phyloP scores from a whole-genome alignment of 805 yeast genomes.

The Candida adriatica region DNA sequence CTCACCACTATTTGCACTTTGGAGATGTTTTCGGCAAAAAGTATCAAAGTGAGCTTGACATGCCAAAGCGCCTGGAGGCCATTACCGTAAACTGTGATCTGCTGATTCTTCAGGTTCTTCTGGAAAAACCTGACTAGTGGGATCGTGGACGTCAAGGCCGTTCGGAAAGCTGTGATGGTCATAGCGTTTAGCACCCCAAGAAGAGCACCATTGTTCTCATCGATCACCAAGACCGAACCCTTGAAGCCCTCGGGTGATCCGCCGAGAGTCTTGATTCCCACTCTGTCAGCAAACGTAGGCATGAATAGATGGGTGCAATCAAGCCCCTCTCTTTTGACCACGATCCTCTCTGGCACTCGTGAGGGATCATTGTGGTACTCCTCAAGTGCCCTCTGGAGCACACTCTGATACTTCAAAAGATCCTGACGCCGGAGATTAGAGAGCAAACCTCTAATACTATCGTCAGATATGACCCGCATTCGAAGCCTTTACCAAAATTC shows the following conservation, averaged over 20 bases:
- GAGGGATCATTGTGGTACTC: slow-evolving; percentile 37
- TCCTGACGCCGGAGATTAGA: slow-evolving; percentile 21
- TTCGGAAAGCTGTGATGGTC: slow-evolving; percentile 58
- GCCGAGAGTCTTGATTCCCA: slow-evolving; percentile 55
- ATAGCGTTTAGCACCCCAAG: slow-evolving; percentile 51
- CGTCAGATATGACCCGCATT: slow-evolving; percentile 32
- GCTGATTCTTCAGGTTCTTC: slow-evolving; percentile 16
- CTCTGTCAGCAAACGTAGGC: slow-evolving; percentile 53
- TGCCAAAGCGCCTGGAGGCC: slow-evolving; percentile 69
- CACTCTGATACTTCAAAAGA: slow-evolving; percentile 34
- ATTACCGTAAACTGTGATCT: slow-evolving; percentile 44
- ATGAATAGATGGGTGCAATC: slow-evolving; percentile 48
- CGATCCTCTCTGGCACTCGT: slow-evolving; percentile 50
- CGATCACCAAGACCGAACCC: slow-evolving; percentile 47
- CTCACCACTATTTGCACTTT: slow-evolving; percentile 43
- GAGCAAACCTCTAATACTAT: slow-evolving; percentile 25
- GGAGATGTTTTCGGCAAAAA: slow-evolving; percentile 32
- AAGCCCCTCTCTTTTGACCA: slow-evolving; percentile 30
- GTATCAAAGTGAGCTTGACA: slow-evolving; percentile 33
- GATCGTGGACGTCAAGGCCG: slow-evolving; percentile 51
- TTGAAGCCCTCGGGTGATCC: slow-evolving; percentile 54
- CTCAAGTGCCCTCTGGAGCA: slow-evolving; percentile 31
- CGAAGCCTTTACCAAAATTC: no score
- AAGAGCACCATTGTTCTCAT: slow-evolving; percentile 43
- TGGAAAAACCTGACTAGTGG: slow-evolving; percentile 35